Conservation (phyloP, 305 asterid genomes). For the Caryopteris hybrid region DNA sequence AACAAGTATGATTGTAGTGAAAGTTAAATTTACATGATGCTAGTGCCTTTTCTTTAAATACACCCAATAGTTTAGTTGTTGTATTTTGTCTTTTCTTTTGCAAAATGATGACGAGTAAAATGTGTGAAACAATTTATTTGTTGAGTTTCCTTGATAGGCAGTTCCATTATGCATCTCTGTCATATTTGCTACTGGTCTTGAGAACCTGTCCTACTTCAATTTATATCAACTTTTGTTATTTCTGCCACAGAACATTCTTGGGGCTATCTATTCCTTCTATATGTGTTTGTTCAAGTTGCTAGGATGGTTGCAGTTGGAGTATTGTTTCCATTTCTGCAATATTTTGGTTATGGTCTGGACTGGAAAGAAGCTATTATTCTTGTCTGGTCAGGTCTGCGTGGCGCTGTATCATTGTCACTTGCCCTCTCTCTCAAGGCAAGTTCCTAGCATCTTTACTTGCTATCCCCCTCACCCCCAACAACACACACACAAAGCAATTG, state of each 20-base stretch:
- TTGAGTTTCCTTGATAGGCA: constrained; percentile 6
- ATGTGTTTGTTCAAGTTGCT: constrained; percentile 68
- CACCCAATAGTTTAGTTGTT: neutral
- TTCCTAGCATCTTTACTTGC: constrained; percentile 8
- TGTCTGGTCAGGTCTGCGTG: constrained; percentile 97
- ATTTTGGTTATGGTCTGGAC: constrained; percentile 93
- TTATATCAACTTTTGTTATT: constrained; percentile 8
- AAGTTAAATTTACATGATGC: no score
- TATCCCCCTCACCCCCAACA: no score
- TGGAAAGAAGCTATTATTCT: constrained; percentile 94
- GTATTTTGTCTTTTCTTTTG: neutral
- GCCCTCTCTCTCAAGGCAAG: constrained; percentile 84
- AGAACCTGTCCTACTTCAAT: constrained; percentile 8
- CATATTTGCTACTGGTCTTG: neutral
- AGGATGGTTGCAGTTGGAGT: constrained; percentile 68
- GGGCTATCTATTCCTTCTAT: constrained; percentile 91
- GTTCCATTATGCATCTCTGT: neutral
- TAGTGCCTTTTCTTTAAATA: no score
- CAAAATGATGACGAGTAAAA: neutral
- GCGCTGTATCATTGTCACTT: constrained; percentile 92
- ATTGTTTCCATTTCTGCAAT: constrained; percentile 72
- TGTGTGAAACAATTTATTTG: neutral
- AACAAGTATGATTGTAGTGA: no score
- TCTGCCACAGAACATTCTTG: constrained; percentile 70
- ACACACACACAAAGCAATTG: neutral